A percentile compares a stretch with the other conserved stretches of the same genome.
These are phyloP conservation scores for Fusarium algeriense DNA, from an alignment of 2,329 filamentous ascomycete species.

Conservation along the genomic window DNA sequence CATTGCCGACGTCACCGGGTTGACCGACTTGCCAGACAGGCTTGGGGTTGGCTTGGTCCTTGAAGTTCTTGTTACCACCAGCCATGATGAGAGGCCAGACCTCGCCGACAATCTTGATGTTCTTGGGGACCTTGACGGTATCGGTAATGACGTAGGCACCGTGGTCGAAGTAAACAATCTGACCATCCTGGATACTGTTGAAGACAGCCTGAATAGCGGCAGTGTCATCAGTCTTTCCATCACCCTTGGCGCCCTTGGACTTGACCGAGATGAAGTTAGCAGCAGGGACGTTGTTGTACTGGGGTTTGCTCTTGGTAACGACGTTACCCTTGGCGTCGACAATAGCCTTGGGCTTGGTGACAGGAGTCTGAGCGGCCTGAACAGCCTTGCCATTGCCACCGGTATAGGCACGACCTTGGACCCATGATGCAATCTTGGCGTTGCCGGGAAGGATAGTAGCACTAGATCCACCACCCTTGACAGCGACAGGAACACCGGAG, in stretches of 20 bases:
- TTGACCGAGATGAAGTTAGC: constrained; percentile 86
- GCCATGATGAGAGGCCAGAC: constrained; percentile 93
- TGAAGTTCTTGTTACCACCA: constrained; percentile 76
- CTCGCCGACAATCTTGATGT: constrained; percentile 90
- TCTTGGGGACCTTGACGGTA: constrained; percentile 79
- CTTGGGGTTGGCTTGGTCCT: constrained; percentile 79
- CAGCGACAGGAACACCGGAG: constrained; percentile 73
- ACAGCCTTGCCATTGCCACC: constrained; percentile 62
- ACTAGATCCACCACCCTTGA: constrained; percentile 69
- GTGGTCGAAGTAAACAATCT: constrained; percentile 81
- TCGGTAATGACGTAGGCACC: constrained; percentile 78
- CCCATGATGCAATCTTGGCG: constrained; percentile 76
- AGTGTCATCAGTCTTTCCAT: constrained; percentile 90
- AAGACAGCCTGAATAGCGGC: constrained; percentile 84
- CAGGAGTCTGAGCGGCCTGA: constrained; percentile 67
- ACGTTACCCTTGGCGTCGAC: constrained; percentile 74
- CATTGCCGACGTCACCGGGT: constrained; percentile 78
- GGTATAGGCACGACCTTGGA: constrained; percentile 82
- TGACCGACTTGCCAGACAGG: constrained; percentile 89
- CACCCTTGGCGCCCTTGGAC: constrained; percentile 84
- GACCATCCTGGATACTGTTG: constrained; percentile 71
- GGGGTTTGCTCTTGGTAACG: constrained; percentile 88
- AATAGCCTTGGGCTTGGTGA: constrained; percentile 75
- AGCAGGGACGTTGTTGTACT: constrained; percentile 79
- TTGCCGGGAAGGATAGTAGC: constrained; percentile 76